These are phyloP conservation scores for Alnus glutinosa DNA, from an alignment of 306 rosid species.

Conservation along the genomic window DNA sequence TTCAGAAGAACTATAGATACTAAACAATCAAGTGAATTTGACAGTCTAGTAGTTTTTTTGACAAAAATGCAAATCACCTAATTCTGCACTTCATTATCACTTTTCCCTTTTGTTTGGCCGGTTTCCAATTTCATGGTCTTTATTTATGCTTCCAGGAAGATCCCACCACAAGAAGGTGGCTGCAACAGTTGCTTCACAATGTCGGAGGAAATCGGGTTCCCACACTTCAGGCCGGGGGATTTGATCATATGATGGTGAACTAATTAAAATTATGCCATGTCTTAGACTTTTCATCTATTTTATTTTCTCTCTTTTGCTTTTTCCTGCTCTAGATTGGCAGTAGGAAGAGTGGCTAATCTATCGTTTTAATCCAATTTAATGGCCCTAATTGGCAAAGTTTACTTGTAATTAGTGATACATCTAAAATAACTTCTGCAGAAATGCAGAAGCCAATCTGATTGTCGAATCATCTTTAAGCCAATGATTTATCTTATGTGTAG, in stretches of 20 bases:
- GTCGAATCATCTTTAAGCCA: no score
- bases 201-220: slow-evolving; percentile 50
- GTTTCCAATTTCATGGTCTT: slow-evolving; percentile 8
- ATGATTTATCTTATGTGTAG: no score
- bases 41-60: not conserved
- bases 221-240: slow-evolving; percentile 50
- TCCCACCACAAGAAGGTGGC: slow-evolving; percentile 72
- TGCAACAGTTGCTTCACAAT: slow-evolving; percentile 66
- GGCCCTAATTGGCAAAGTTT: not conserved
- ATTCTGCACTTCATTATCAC: slow-evolving; percentile 1
- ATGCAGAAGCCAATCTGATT: not conserved
- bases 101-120: slow-evolving; percentile 12
- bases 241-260: slow-evolving; percentile 52
- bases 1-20: not conserved
- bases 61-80: not conserved
- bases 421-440: not conserved
- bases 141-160: slow-evolving; percentile 59
- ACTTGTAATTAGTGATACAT: not conserved
- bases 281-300: not conserved
- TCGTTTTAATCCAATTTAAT: not conserved
- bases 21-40: not conserved
- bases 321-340: not conserved
- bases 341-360: not conserved
- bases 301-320: not conserved
- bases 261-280: slow-evolving; percentile 16